These are phyloP conservation scores for Collybia nuda DNA, from an alignment of 768 basidiomycete genomes.

Conservation along the genomic window DNA sequence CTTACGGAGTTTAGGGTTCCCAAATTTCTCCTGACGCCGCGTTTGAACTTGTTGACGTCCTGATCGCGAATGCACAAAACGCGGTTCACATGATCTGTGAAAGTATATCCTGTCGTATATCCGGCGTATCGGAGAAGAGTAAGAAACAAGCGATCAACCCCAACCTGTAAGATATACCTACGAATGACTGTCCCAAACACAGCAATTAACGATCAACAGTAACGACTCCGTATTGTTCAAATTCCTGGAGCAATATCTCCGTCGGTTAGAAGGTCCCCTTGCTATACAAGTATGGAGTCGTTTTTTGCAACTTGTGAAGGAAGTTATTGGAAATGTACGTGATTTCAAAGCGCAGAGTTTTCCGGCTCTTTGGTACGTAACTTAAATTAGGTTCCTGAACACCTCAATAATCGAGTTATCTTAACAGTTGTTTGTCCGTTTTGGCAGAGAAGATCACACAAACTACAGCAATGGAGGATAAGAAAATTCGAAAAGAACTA, in stretches of 20 bases:
- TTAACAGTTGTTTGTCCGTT: conserved; percentile 66
- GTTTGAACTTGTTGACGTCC: conserved; percentile 81
- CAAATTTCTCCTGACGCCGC: conserved; percentile 46
- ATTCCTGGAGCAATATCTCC: conserved; percentile 87
- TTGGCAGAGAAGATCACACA: conserved; percentile 83
- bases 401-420: not conserved
- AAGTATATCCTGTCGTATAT: conserved; percentile 64
- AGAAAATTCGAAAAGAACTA: conserved; percentile 82
- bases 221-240: conserved; percentile 72
- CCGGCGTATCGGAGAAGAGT: conserved; percentile 53
- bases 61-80: conserved; percentile 82
- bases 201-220: conserved; percentile 35
- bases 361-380: conserved; percentile 64
- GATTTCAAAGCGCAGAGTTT: conserved; percentile 75
- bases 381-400: conserved; percentile 1
- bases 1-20: conserved; percentile 29
- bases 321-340: conserved; percentile 62
- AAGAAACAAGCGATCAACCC: conserved; percentile 63
- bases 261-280: conserved; percentile 82
- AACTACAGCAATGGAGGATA: conserved; percentile 90
- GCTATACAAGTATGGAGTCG: conserved; percentile 92
- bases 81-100: conserved; percentile 90
- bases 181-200: not conserved
- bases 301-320: conserved; percentile 75
- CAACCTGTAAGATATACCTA: conserved; percentile 55